Conservation (phyloP, 1,284 basidiomycete genomes). For the Singerocomus rubriflavus region DNA sequence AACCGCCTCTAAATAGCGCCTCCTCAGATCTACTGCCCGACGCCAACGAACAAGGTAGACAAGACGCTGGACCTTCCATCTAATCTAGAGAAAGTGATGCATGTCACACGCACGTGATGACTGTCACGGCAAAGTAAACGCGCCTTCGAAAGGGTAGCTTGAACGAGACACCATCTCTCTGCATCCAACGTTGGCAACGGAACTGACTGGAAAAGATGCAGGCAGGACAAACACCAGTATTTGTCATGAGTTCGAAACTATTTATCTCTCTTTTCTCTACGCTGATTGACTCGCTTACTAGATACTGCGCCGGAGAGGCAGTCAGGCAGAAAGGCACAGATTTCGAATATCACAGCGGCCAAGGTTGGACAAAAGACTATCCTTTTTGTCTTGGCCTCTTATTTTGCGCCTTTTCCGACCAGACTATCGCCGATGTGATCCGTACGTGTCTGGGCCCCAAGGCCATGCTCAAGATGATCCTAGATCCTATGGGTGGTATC, state of each 20-base stretch:
- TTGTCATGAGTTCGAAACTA: slow-evolving; percentile 41
- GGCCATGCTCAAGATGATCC: slow-evolving; percentile 99
- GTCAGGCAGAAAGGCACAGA: slow-evolving; percentile 93
- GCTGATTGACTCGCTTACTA: slow-evolving; percentile 33
- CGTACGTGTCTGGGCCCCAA: slow-evolving; percentile 96
- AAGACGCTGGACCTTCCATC: too few relatives aligned
- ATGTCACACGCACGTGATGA: slow-evolving; percentile 8
- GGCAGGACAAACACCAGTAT: slow-evolving; percentile 64
- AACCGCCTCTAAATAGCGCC: too few relatives aligned
- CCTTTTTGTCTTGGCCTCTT: not conserved
- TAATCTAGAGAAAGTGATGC: not conserved
- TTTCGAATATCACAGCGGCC: slow-evolving; percentile 95
- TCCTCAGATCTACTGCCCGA: too few relatives aligned
- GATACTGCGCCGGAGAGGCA: slow-evolving; percentile 93
- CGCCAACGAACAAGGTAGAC: too few relatives aligned
- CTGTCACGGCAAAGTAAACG: slow-evolving; percentile 5
- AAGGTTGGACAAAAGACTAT: slow-evolving; percentile 59
- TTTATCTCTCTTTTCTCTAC: not conserved
- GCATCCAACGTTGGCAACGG: not conserved
- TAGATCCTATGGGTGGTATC: slow-evolving; percentile 97
- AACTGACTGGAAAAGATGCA: slow-evolving; percentile 33
- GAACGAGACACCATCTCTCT: not conserved
- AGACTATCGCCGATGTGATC: slow-evolving; percentile 99
- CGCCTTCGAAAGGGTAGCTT: not conserved
- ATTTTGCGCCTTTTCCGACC: not conserved